A percentile compares a stretch with the other conserved stretches of the same genome.
Evolutionary conservation across 352 stramenopile species (phyloP).

Genomic region (Phytophthora cactorum): DNA sequence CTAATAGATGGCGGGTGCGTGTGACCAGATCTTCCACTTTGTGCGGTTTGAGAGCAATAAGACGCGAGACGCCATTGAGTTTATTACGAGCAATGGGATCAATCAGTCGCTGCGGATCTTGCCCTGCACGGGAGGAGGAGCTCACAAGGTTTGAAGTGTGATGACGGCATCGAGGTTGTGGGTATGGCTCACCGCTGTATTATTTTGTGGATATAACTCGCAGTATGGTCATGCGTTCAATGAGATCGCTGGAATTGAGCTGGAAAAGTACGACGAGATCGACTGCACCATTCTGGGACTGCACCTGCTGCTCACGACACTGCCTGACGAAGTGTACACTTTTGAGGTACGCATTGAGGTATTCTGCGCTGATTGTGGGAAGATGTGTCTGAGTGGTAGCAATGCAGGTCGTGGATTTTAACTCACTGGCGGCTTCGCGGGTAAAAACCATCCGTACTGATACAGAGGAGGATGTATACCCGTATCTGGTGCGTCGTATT

Average conservation of each 20-base stretch:
- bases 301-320: conserved; percentile 96
- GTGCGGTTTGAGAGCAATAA: conserved; percentile 86
- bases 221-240: conserved; percentile 78
- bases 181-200: not conserved
- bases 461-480: conserved; percentile 81
- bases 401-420: conserved; percentile 77
- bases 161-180: not conserved
- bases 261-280: conserved; percentile 94
- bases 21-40: conserved; percentile 95
- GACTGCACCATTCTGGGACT: conserved; percentile 97
- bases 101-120: conserved; percentile 83
- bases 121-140: conserved; percentile 82
- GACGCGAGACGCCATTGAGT: conserved; percentile 78
- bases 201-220: not conserved
- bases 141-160: conserved; percentile 72
- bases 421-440: conserved; percentile 72
- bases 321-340: conserved; percentile 98
- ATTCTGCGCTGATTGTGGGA: not conserved
- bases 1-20: not conserved
- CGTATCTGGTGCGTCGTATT: conserved; percentile 70
- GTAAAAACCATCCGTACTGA: conserved; percentile 84
- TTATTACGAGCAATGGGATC: conserved; percentile 76
- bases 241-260: conserved; percentile 81
- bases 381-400: conserved; percentile 8
- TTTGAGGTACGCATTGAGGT: conserved; percentile 84